phyloP scores from a whole-genome alignment of 257 asterid species.

The Solanum verrucosum region DNA sequence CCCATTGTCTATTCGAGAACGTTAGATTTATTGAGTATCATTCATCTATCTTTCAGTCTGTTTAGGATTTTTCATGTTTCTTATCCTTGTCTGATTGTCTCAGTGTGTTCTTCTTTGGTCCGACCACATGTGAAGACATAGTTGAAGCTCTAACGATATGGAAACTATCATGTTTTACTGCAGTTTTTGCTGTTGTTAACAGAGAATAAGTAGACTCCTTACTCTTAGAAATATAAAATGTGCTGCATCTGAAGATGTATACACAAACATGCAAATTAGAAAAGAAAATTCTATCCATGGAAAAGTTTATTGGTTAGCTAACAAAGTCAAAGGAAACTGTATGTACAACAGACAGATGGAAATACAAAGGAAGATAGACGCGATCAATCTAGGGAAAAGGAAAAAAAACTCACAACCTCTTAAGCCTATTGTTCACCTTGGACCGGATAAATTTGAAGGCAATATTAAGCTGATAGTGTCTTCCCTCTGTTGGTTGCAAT shows the following conservation, averaged over 20 bases:
- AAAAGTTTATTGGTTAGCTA: background rate
- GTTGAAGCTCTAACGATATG: background rate
- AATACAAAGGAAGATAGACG: background rate
- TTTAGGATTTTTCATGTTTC: background rate
- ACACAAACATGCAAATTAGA: background rate
- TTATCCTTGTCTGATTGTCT: background rate
- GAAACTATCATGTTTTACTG: background rate
- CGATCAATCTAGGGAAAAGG: background rate
- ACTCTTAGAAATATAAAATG: background rate
- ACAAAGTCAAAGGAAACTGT: too few relatives aligned
- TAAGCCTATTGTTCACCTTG: background rate
- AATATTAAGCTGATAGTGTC: background rate
- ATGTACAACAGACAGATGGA: too few relatives aligned
- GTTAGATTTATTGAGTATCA: background rate
- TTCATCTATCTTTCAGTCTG: background rate
- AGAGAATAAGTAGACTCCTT: background rate
- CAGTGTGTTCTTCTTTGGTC: background rate
- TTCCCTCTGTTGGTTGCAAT: background rate
- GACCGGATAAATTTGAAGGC: slow-evolving; percentile 1
- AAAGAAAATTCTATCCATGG: background rate
- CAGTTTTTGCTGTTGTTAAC: background rate
- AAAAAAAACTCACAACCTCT: background rate
- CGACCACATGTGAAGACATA: background rate
- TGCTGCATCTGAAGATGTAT: background rate
- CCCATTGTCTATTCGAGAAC: background rate